Percentiles rank a stretch among this genome's conserved stretches.
phyloP scores from a whole-genome alignment of 73 alveolate species.

The Uronychia binucleata region DNA sequence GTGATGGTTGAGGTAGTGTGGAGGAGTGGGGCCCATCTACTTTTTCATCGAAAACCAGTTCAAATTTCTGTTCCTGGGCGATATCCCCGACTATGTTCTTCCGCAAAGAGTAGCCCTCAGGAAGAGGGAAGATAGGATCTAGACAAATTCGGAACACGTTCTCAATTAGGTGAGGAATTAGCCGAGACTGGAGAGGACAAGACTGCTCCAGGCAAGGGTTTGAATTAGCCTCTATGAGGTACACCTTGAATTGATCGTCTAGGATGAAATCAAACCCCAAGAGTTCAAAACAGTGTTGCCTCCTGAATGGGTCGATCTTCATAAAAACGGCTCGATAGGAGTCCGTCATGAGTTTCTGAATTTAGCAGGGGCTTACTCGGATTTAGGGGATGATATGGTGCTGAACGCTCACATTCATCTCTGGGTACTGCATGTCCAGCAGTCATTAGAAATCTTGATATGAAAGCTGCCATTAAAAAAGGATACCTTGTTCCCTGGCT shows the following conservation, averaged over 20 bases:
- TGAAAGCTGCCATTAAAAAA: slow-evolving; percentile 34
- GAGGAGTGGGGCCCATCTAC: too few relatives aligned
- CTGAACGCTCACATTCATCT: slow-evolving; percentile 32
- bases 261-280: slow-evolving; percentile 32
- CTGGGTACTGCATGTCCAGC: slow-evolving; percentile 35
- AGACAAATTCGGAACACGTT: slow-evolving; percentile 54
- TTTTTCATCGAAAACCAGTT: background rate
- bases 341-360: slow-evolving; percentile 11
- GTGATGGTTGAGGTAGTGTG: too few relatives aligned
- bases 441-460: slow-evolving; percentile 57
- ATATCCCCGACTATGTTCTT: background rate
- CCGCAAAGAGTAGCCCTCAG: background rate
- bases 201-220: slow-evolving; percentile 62
- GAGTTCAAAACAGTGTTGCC: slow-evolving; percentile 3
- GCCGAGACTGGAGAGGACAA: slow-evolving; percentile 44
- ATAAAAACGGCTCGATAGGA: slow-evolving; percentile 2
- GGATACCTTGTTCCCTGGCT: slow-evolving; percentile 61
- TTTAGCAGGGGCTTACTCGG: slow-evolving; percentile 1
- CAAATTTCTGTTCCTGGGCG: background rate
- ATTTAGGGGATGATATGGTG: slow-evolving; percentile 49
- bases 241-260: slow-evolving; percentile 67
- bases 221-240: slow-evolving; percentile 78
- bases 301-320: slow-evolving; percentile 6
- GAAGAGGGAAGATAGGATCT: slow-evolving; percentile 45
- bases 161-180: slow-evolving; percentile 58